These are phyloP conservation scores for Vigna mungo DNA, from an alignment of 306 rosid genomes.

Conservation along the genomic window DNA sequence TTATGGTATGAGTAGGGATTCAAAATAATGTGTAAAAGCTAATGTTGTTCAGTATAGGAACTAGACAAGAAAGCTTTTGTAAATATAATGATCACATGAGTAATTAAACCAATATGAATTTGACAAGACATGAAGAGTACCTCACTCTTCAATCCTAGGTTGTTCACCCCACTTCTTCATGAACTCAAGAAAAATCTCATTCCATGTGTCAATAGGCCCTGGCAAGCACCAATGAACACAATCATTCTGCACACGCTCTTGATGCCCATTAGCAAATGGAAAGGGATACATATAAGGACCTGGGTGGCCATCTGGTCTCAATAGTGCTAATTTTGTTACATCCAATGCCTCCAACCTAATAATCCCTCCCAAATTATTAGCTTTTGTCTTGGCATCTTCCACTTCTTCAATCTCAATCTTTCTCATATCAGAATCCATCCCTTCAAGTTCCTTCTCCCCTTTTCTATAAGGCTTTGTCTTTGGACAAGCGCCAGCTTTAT, in stretches of 20 bases:
- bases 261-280: constrained; percentile 72
- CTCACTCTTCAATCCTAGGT: constrained; percentile 40
- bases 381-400: constrained; percentile 61
- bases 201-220: constrained; percentile 93
- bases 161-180: constrained; percentile 63
- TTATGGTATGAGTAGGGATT: too few species aligned
- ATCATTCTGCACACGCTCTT: constrained; percentile 78
- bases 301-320: constrained; percentile 95
- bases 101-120: constrained; percentile 26
- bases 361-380: constrained; percentile 39
- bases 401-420: constrained; percentile 75
- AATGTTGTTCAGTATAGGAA: too few species aligned
- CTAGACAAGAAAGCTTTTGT: too few species aligned
- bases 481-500: constrained; percentile 83
- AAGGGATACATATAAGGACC: constrained; percentile 89
- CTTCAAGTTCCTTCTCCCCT: constrained; percentile 68
- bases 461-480: constrained; percentile 63
- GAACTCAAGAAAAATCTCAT: constrained; percentile 69
- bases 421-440: constrained; percentile 86
- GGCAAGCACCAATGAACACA: constrained; percentile 99
- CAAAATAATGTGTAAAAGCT: too few species aligned
- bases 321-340: constrained; percentile 65
- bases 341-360: constrained; percentile 74
- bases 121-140: constrained; percentile 13
- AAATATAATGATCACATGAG: too few species aligned